These are phyloP conservation scores for Aspergillus jensenii DNA, from an alignment of 2,329 filamentous ascomycete species.

Conservation along the genomic window DNA sequence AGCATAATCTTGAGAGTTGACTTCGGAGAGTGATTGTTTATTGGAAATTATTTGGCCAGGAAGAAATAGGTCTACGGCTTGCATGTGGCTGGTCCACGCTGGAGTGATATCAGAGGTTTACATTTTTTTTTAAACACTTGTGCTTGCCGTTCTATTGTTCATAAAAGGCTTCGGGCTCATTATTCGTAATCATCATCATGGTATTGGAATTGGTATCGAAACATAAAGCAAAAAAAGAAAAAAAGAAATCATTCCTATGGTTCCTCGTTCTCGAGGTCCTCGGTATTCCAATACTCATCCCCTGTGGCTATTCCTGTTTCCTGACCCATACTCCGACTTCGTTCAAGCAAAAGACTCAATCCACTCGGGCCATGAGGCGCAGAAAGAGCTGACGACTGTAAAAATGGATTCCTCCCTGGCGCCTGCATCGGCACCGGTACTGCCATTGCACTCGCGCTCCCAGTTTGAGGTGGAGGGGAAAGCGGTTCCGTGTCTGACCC, in stretches of 20 bases:
- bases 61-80: neutral
- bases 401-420: neutral
- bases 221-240: neutral
- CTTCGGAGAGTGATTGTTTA: no score
- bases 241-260: neutral
- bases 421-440: neutral
- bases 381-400: constrained; percentile 13
- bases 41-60: neutral
- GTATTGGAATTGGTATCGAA: neutral
- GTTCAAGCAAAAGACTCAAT: constrained; percentile 21
- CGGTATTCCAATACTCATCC: neutral
- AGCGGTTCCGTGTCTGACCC: neutral
- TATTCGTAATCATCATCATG: neutral
- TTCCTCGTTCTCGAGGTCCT: neutral
- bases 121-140: neutral
- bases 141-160: neutral
- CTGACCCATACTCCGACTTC: constrained; percentile 6
- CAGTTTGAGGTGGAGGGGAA: neutral
- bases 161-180: neutral
- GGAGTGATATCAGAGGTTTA: neutral
- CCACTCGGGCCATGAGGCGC: constrained; percentile 16
- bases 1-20: neutral
- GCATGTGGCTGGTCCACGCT: constrained; percentile 4
- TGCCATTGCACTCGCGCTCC: neutral
- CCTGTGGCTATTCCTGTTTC: neutral